Evolutionary conservation across 2,329 filamentous ascomycete genomes (phyloP).

Genomic region (Botryotinia convoluta): DNA sequence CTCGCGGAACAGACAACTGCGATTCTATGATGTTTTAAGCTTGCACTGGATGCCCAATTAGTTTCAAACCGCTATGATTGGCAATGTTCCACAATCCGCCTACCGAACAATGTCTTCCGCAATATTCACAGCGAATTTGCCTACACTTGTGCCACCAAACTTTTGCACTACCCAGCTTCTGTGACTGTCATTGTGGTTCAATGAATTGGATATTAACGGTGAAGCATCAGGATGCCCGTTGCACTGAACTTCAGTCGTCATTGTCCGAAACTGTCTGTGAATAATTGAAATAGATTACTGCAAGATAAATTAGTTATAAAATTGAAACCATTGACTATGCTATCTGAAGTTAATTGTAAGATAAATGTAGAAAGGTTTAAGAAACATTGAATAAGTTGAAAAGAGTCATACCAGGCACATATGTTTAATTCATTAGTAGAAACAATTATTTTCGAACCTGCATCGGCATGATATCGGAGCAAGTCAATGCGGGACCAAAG

Average conservation of each 20-base stretch:
- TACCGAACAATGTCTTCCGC: slow-evolving; percentile 68
- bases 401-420: slow-evolving; percentile 19
- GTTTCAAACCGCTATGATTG: slow-evolving; percentile 11
- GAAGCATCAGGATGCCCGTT: slow-evolving; percentile 27
- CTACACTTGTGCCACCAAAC: slow-evolving; percentile 92
- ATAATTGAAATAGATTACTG: slow-evolving; percentile 15
- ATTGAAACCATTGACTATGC: slow-evolving; percentile 11
- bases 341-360: background rate
- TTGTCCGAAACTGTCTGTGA: slow-evolving; percentile 22
- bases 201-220: slow-evolving; percentile 20
- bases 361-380: background rate
- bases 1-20: slow-evolving; percentile 94
- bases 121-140: slow-evolving; percentile 82
- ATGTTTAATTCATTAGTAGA: background rate
- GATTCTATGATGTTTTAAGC: slow-evolving; percentile 67
- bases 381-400: background rate
- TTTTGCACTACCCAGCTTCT: slow-evolving; percentile 82
- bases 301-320: slow-evolving; percentile 22
- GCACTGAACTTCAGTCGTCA: slow-evolving; percentile 25
- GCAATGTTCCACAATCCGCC: slow-evolving; percentile 26
- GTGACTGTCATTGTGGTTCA: slow-evolving; percentile 37
- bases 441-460: slow-evolving; percentile 13
- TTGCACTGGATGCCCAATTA: slow-evolving; percentile 46
- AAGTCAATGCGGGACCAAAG: background rate
- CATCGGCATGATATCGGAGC: slow-evolving; percentile 20